Base-by-base conservation (phyloP, 192 early-diverging fungal species). In the Geosiphon pyriformis region DNA sequence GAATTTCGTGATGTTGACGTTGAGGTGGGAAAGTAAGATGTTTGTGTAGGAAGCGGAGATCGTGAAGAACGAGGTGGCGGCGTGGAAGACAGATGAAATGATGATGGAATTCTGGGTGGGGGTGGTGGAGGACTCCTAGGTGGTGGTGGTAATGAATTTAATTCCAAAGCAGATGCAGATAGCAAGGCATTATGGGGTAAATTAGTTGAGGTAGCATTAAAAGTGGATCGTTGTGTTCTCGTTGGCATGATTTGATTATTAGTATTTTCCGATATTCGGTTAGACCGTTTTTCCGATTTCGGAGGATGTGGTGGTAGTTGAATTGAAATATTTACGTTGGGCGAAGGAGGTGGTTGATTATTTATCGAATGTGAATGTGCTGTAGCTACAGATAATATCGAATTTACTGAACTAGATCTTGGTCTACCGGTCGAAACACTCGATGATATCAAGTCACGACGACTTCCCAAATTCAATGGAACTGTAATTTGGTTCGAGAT, bases 371-470 rank as follows among this genome's bases (percentile, higher is more conserved):
- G 15, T 17, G 18, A 26, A 2, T 12, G 47, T 29, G 20, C 17
- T 26, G 46, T 30, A 48, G 20, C 25, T 17, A 61, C 30, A 12
- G 60, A 61, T 47, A 47, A 29, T 3, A 4, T 11, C 25, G 25
- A 29, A 61, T 60, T 42, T 33, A 32, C 1, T 23, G 58, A 60
- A 60, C 22, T 42, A 22, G 34, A 37, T 61, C 60, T 61, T 31
- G 30, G 25, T 29, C 30, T 57, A n/a, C 0, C n/a, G n/a, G 12
- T 57, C 31, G n/a, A n/a, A n/a, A n/a, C n/a, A n/a, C n/a, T n/a
- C n/a, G n/a, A n/a, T n/a, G n/a, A n/a, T n/a, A n/a, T n/a, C n/a
- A n/a, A n/a, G n/a, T n/a, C n/a, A n/a, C n/a, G n/a, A n/a, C n/a
- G n/a, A n/a, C n/a, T n/a, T n/a, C n/a, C 1, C 12, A 6, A 29